A percentile compares a stretch with the other conserved stretches of the same genome.
Evolutionary conservation across 805 yeast genomes (phyloP).

Genomic region (Candida sphagnicola): DNA sequence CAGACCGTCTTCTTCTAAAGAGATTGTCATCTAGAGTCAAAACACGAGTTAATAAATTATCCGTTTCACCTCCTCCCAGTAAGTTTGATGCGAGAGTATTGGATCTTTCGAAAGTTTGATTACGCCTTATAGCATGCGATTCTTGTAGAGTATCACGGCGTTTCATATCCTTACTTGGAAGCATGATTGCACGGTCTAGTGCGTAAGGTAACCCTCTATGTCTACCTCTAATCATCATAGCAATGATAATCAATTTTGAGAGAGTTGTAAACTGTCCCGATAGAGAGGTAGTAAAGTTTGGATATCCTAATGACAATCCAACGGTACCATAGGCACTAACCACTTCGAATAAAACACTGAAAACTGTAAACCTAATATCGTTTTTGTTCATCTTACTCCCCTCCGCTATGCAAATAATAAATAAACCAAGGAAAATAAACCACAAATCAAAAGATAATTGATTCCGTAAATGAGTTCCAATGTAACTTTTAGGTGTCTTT

Average conservation of each 20-base stretch:
- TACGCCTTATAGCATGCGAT: constrained; percentile 38
- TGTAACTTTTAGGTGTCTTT: constrained; percentile 53
- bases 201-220: constrained; percentile 95
- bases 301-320: constrained; percentile 85
- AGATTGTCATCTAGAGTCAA: constrained; percentile 7
- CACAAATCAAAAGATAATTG: constrained; percentile 93
- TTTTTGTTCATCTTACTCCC: constrained; percentile 54
- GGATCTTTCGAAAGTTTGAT: constrained; percentile 22
- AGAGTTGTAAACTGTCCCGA: constrained; percentile 65
- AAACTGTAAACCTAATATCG: constrained; percentile 54
- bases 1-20: constrained; percentile 6
- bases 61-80: constrained; percentile 5
- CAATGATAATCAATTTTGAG: constrained; percentile 80
- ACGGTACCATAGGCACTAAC: constrained; percentile 97
- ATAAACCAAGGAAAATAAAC: constrained; percentile 84
- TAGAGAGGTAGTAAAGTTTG: constrained; percentile 62
- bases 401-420: constrained; percentile 84
- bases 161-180: constrained; percentile 67
- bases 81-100: constrained; percentile 5
- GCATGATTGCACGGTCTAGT: constrained; percentile 88
- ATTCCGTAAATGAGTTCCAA: constrained; percentile 83
- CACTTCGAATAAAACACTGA: constrained; percentile 77
- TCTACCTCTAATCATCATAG: constrained; percentile 90
- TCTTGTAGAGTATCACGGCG: constrained; percentile 60
- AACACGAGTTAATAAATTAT: constrained; percentile 1